A percentile compares a stretch with the other conserved stretches of the same genome.
These are phyloP conservation scores for Bassia scoparia DNA, from an alignment of 148 eudicot genomes.

Conservation along the genomic window DNA sequence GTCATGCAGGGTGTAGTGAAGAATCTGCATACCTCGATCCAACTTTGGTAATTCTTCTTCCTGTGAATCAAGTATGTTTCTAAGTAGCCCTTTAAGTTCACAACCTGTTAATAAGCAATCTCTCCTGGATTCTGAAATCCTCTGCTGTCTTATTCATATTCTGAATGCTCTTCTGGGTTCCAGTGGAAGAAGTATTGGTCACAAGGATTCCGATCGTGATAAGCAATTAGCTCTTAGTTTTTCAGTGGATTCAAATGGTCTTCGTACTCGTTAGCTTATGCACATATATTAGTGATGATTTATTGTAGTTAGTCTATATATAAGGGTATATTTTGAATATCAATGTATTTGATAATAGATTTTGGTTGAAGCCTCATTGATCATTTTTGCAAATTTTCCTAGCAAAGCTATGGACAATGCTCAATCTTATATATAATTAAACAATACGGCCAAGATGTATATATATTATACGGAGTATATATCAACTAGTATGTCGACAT, in stretches of 20 bases:
- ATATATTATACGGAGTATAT: too few relatives aligned
- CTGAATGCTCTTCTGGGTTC: constrained; percentile 80
- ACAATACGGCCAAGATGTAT: too few relatives aligned
- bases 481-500: too few relatives aligned
- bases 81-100: constrained; percentile 4
- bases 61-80: background rate
- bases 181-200: constrained; percentile 36
- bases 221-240: constrained; percentile 19
- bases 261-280: constrained; percentile 52
- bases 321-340: too few relatives aligned
- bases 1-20: constrained; percentile 51
- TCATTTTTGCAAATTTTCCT: too few relatives aligned
- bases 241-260: constrained; percentile 32
- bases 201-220: constrained; percentile 33
- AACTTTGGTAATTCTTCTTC: constrained; percentile 56
- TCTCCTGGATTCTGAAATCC: constrained; percentile 92
- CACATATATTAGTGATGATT: too few relatives aligned
- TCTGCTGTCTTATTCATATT: constrained; percentile 85
- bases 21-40: constrained; percentile 63
- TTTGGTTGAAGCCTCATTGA: too few relatives aligned
- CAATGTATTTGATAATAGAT: too few relatives aligned
- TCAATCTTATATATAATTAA: too few relatives aligned
- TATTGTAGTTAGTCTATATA: too few relatives aligned
- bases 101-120: constrained; percentile 85
- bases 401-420: too few relatives aligned